Conservation (phyloP, 345 rosid genomes). For the Salix arbutifolia region DNA sequence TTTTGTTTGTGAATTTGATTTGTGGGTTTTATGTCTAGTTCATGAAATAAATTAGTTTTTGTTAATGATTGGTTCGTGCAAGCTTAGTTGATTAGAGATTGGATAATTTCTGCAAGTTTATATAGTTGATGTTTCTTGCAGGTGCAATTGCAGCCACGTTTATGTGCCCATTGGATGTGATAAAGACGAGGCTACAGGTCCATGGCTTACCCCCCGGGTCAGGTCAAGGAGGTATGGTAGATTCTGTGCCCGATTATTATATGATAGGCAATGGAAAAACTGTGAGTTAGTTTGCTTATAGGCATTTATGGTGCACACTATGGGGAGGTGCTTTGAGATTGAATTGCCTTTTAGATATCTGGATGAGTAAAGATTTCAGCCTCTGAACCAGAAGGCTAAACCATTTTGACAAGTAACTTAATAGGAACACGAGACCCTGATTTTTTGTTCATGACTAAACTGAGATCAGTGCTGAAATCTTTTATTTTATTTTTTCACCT, state of each 20-base stretch:
- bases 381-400: neutral
- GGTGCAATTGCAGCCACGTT: constrained; percentile 95
- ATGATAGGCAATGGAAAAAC: neutral
- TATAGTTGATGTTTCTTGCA: constrained; percentile 22
- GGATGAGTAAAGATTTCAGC: neutral
- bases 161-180: constrained; percentile 93
- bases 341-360: neutral
- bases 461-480: neutral
- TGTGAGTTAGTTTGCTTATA: neutral
- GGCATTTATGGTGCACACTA: neutral
- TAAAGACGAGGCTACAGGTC: constrained; percentile 91
- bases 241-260: neutral
- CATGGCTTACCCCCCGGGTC: constrained; percentile 69
- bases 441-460: neutral
- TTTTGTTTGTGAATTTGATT: neutral
- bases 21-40: constrained; percentile 6
- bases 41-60: neutral
- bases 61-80: neutral
- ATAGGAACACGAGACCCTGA: neutral
- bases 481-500: neutral
- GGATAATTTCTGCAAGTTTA: neutral
- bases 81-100: neutral
- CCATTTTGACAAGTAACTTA: neutral
- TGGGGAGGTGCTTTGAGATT: neutral
- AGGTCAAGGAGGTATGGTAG: constrained; percentile 53